Base-by-base conservation (phyloP, 257 asterid species). In the Eucommia ulmoides region DNA sequence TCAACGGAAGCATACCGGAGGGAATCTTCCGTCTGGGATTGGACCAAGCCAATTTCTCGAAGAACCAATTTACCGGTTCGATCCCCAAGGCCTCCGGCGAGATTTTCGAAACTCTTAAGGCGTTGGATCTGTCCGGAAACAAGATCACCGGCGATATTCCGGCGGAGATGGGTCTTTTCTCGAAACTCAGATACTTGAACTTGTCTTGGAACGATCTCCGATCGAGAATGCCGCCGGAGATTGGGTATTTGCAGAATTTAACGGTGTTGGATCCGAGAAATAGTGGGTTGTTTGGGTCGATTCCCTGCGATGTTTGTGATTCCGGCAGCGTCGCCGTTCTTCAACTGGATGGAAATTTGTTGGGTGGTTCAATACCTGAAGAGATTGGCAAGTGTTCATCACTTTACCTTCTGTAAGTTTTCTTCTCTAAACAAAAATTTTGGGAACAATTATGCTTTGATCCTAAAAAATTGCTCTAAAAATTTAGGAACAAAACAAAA, bases 301-400 rank as follows among this genome's bases (percentile, higher is more conserved):
- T 91, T 53, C 99, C 99, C 0, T 77, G 69, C 17, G 94, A 81
- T 57, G 69, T 91, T 11, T 91, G 96, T 58, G 87, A 75, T 35
- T 86, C 99, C 8, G 87, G 89, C 45, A 83, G 81, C 80, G 61
- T 91, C 64, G 77, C 65, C 17, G 81, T 91, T 33, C 88, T 91
- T 56, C 99, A 91, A 58, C 88, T 91, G 25, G 99, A 91, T 77
- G 96, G 80, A 15, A 91, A 91, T 63, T 66, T 73, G 16, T 65
- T 91, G 50, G 70, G 79, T 8, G 96, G 95, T 19, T 71, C 73
- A 3, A 71, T 91, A 52, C 96, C 99, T 41, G 47, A 63, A 23
- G 89, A 78, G 54, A 79, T 91, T 2, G 94, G 89, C 47, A 80
- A 91, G 64, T 91, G 99, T 50, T 78, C 99, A 19, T 76, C 94